Conservation (phyloP, 2,329 filamentous ascomycete species). For the Fusarium oligoseptatum region DNA sequence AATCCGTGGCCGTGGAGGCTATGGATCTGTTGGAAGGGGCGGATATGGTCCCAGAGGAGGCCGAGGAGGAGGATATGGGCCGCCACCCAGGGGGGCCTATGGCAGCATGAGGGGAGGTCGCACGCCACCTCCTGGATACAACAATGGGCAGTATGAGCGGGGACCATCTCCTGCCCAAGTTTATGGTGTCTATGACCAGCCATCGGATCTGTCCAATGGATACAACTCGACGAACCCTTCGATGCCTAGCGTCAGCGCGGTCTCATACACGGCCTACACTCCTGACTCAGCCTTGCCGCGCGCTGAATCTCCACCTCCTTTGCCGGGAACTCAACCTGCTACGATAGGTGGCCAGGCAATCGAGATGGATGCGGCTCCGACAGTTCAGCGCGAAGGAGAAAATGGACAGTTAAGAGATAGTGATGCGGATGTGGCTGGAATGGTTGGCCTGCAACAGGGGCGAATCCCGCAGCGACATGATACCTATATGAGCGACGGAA, state of each 20-base stretch:
- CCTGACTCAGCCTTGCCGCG: slow-evolving; percentile 64
- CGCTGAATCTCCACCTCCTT: slow-evolving; percentile 74
- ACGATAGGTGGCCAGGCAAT: slow-evolving; percentile 73
- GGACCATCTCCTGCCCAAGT: slow-evolving; percentile 53
- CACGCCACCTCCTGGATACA: slow-evolving; percentile 60
- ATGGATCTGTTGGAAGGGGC: slow-evolving; percentile 57
- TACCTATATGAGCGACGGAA: slow-evolving; percentile 73
- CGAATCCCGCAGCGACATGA: slow-evolving; percentile 57
- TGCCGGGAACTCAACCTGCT: slow-evolving; percentile 60
- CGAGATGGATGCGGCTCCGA: slow-evolving; percentile 82
- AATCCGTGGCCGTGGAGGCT: slow-evolving; percentile 57
- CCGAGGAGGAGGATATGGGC: slow-evolving; percentile 52
- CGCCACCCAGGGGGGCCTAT: slow-evolving; percentile 50
- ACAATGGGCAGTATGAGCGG: slow-evolving; percentile 55
- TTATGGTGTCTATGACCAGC: slow-evolving; percentile 57
- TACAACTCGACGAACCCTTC: slow-evolving; percentile 50
- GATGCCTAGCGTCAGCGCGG: slow-evolving; percentile 51
- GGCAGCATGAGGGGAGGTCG: slow-evolving; percentile 50
- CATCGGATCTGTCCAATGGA: slow-evolving; percentile 50
- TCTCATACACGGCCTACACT: slow-evolving; percentile 59
- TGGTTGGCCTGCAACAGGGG: slow-evolving; percentile 78
- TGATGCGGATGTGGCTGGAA: slow-evolving; percentile 79
- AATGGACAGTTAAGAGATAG: slow-evolving; percentile 69
- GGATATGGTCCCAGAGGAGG: slow-evolving; percentile 59
- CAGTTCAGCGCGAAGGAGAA: slow-evolving; percentile 58